Evolutionary conservation across 164 flowering plant genomes (phyloP).

Genomic region (Sextonia rubra): DNA sequence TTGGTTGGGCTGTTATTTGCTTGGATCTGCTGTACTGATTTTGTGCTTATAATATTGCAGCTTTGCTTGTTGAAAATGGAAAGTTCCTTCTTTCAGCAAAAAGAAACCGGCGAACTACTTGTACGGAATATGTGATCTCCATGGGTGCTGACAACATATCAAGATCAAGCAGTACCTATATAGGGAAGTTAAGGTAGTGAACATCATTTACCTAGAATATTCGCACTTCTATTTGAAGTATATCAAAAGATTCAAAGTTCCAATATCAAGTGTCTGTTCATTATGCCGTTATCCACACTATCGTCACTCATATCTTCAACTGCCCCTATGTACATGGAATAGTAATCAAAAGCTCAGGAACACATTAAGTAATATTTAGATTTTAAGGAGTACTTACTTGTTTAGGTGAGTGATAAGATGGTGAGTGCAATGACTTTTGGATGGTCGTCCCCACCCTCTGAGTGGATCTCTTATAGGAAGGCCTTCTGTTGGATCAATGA

Average conservation of each 20-base stretch:
- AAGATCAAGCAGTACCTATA: slow-evolving; percentile 78
- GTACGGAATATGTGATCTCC: slow-evolving; percentile 82
- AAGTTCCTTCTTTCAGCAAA: slow-evolving; percentile 96
- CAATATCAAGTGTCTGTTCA: too few relatives aligned
- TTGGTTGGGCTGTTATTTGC: neutral
- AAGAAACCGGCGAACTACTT: slow-evolving; percentile 76
- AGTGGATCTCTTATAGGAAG: neutral
- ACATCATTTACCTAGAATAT: neutral
- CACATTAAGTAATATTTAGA: too few relatives aligned
- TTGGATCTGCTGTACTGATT: neutral
- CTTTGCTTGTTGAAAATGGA: slow-evolving; percentile 85
- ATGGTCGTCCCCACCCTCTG: neutral
- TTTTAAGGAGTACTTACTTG: too few relatives aligned
- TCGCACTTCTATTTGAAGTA: neutral
- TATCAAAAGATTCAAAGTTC: neutral
- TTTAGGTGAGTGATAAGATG: neutral
- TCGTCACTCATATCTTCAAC: too few relatives aligned
- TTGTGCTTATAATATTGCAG: slow-evolving; percentile 31
- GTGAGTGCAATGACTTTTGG: neutral
- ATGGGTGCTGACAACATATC: slow-evolving; percentile 83
- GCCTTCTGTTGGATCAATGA: neutral
- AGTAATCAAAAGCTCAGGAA: too few relatives aligned
- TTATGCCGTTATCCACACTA: too few relatives aligned
- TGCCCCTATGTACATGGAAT: too few relatives aligned
- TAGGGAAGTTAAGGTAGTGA: slow-evolving; percentile 77